Evolutionary conservation across 139 green algal species (phyloP).

Genomic region (Protoeuglena noctilucae): DNA sequence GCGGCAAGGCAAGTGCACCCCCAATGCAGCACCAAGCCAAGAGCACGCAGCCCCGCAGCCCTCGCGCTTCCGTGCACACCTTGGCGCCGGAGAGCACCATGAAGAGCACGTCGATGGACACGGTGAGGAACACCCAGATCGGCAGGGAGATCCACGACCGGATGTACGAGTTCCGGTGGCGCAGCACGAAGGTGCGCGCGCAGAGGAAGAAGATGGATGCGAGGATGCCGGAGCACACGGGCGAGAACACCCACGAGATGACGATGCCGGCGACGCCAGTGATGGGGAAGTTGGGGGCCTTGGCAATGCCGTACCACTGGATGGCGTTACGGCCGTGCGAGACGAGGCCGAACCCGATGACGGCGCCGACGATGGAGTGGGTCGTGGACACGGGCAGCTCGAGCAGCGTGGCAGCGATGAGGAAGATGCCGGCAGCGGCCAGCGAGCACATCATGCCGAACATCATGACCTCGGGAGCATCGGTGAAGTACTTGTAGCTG

Average conservation of each 20-base stretch:
- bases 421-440: constrained; percentile 29
- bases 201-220: constrained; percentile 18
- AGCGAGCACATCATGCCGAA: constrained; percentile 46
- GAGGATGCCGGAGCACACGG: constrained; percentile 17
- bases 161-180: constrained; percentile 18
- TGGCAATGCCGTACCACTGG: too few relatives aligned
- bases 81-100: constrained; percentile 33
- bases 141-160: constrained; percentile 22
- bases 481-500: constrained; percentile 12
- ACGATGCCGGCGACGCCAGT: constrained; percentile 23
- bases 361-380: constrained; percentile 31
- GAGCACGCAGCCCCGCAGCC: constrained; percentile 17
- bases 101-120: constrained; percentile 34
- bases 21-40: constrained; percentile 7
- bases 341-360: constrained; percentile 23
- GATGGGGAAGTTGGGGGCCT: constrained; percentile 13
- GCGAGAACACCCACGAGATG: constrained; percentile 34
- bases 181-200: constrained; percentile 23
- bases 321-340: constrained; percentile 14
- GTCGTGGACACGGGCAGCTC: constrained; percentile 43
- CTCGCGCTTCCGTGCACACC: constrained; percentile 16
- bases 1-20: too few relatives aligned
- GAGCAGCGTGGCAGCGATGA: constrained; percentile 27
- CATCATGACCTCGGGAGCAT: constrained; percentile 29
- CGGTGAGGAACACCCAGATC: constrained; percentile 20